These are phyloP conservation scores for Lentinus brumalis DNA, from an alignment of 768 basidiomycete species.

Conservation along the genomic window DNA sequence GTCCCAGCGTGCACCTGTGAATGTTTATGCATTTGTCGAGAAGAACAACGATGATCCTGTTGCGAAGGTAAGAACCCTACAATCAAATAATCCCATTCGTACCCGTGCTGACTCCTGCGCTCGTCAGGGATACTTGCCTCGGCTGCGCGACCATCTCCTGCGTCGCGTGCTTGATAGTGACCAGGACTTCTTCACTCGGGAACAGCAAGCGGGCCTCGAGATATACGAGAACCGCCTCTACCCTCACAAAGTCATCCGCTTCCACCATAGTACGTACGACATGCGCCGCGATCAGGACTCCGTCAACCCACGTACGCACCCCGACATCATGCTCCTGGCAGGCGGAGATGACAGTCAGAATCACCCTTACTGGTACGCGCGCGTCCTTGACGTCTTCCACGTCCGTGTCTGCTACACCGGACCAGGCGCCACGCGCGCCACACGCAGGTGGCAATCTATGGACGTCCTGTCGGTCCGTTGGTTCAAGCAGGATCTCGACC, in stretches of 20 bases:
- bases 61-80: constrained; percentile 27
- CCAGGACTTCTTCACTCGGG: constrained; percentile 26
- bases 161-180: constrained; percentile 31
- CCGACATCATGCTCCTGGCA: constrained; percentile 34
- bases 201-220: constrained; percentile 10
- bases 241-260: constrained; percentile 30
- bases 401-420: background rate
- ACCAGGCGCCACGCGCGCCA: background rate
- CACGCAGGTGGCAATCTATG: constrained; percentile 12
- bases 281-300: constrained; percentile 41
- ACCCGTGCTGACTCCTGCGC: background rate
- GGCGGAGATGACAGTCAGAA: background rate
- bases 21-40: constrained; percentile 11
- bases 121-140: constrained; percentile 22
- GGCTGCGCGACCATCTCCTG: constrained; percentile 34
- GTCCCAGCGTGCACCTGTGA: background rate
- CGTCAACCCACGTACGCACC: constrained; percentile 39
- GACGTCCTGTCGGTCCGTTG: constrained; percentile 45
- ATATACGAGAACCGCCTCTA: constrained; percentile 31
- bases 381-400: constrained; percentile 32
- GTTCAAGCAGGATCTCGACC: constrained; percentile 33
- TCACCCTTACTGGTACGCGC: constrained; percentile 32
- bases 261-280: constrained; percentile 48
- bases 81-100: background rate
- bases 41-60: constrained; percentile 28